Evolutionary conservation across 2,329 filamentous ascomycete species (phyloP), one percentile per base, ranked within the genome.

Genomic region (Didymella glomerata): DNA sequence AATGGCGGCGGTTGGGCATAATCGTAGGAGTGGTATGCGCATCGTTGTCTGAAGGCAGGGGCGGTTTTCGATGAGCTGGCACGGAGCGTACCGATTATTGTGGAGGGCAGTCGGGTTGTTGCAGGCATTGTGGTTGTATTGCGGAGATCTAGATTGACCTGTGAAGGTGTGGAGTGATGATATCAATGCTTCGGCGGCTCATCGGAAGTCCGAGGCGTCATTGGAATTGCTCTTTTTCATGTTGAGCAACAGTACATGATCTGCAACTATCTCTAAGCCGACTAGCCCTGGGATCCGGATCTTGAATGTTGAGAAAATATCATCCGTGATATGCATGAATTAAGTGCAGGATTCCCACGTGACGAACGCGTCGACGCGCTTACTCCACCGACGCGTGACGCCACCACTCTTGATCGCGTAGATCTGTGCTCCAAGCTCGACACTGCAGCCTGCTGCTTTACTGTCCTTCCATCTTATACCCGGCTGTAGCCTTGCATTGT

Each of bases 1-100:
- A 92, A 96, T 62, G 85, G 83, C 2, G 85, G 80, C 14, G 86
- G 81, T 53, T 72, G 68, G 8, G 61, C 66, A 52, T 76, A 72
- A 34, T 77, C 75, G 46, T 76, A 74, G 7, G 76, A 77, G 53
- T 77, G 76, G 54, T 77, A 78, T 10, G 55, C 42, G 44, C 68
- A 66, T 49, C 48, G 61, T 49, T 70, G 70, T 51, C 63, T 55
- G 49, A 60, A 62, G 10, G 52, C 30, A 32, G 61, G 59, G 42
- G 56, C 45, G 8, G 62, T 60, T 42, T 69, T 67, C 32, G 41
- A 36, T 59, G 69, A 64, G 41, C 69, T 54, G 57, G 64, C 47
- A 61, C 69, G 71, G 57, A 69, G 64, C 27, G 65, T 67, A 41
- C 70, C 60, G 54, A 72, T 54, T 27, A 71, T 45, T 9, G 68